phyloP scores from a whole-genome alignment of 2,329 filamentous ascomycete genomes.

The Sporothrix euskadiensis region DNA sequence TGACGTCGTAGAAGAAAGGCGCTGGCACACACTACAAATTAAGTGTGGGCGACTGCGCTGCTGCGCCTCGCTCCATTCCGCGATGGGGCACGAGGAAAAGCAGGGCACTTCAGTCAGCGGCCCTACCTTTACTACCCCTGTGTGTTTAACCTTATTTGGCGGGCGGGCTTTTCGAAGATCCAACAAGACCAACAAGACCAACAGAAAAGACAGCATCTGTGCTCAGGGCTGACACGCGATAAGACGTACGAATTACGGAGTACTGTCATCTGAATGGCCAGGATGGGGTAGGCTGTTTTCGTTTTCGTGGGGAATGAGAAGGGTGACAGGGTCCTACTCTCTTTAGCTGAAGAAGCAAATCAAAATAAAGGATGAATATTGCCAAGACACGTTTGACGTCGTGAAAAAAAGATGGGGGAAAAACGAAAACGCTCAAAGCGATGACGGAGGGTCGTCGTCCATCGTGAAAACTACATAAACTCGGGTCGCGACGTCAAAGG shows the following conservation, averaged over 20 bases:
- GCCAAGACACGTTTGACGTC: neutral
- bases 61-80: constrained; percentile 1
- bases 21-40: neutral
- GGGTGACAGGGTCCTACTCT: no score
- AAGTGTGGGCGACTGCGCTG: neutral
- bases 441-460: neutral
- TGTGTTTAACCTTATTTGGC: neutral
- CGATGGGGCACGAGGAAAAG: neutral
- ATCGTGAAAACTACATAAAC: neutral
- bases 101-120: neutral
- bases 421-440: neutral
- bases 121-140: neutral
- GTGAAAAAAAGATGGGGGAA: no score
- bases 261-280: neutral
- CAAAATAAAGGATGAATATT: neutral
- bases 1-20: neutral
- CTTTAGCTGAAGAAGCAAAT: neutral
- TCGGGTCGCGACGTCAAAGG: neutral
- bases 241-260: no score
- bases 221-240: neutral
- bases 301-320: neutral
- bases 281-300: neutral
- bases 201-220: neutral
- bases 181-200: neutral
- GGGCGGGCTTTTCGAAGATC: neutral